A percentile compares a stretch with the other conserved stretches of the same genome.
phyloP scores from a whole-genome alignment of 345 rosid genomes.

The Cochlearia excelsa region DNA sequence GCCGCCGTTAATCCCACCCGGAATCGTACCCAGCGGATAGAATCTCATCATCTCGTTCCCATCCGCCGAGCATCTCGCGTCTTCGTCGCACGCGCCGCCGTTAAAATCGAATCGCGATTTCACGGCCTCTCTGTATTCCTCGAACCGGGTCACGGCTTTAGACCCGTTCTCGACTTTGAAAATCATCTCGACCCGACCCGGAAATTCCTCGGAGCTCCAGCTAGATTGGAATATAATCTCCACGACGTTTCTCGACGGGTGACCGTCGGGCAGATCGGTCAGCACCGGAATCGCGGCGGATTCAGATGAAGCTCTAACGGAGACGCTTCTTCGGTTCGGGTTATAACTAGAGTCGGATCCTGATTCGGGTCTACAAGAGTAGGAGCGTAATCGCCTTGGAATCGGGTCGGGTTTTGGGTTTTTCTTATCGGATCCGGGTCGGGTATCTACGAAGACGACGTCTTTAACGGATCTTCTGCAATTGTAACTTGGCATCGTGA shows the following conservation, averaged over 20 bases:
- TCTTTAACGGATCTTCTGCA: constrained; percentile 68
- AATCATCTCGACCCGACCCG: constrained; percentile 84
- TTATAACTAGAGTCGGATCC: constrained; percentile 23
- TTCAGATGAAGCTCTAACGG: constrained; percentile 43
- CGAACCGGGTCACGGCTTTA: constrained; percentile 65
- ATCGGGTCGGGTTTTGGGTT: constrained; percentile 30
- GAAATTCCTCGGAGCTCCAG: constrained; percentile 70
- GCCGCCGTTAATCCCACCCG: constrained; percentile 44
- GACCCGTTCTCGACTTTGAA: constrained; percentile 89
- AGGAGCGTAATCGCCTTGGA: constrained; percentile 22
- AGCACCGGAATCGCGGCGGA: constrained; percentile 51
- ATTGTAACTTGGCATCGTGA: constrained; percentile 53
- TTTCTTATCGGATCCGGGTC: constrained; percentile 28
- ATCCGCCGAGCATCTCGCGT: constrained; percentile 81
- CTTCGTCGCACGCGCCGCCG: constrained; percentile 55
- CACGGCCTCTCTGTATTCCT: constrained; percentile 84
- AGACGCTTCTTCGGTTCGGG: constrained; percentile 36
- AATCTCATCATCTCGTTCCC: constrained; percentile 98
- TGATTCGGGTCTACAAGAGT: constrained; percentile 35
- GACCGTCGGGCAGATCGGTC: constrained; percentile 79
- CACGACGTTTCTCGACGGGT: constrained; percentile 88
- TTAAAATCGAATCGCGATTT: constrained; percentile 44
- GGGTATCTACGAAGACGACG: constrained; percentile 65
- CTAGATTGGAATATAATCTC: constrained; percentile 94
- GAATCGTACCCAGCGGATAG: constrained; percentile 65